A percentile compares a stretch with the other conserved stretches of the same genome.
Conservation (phyloP, 768 basidiomycete genomes). For the Clitopilus hobsonii region DNA sequence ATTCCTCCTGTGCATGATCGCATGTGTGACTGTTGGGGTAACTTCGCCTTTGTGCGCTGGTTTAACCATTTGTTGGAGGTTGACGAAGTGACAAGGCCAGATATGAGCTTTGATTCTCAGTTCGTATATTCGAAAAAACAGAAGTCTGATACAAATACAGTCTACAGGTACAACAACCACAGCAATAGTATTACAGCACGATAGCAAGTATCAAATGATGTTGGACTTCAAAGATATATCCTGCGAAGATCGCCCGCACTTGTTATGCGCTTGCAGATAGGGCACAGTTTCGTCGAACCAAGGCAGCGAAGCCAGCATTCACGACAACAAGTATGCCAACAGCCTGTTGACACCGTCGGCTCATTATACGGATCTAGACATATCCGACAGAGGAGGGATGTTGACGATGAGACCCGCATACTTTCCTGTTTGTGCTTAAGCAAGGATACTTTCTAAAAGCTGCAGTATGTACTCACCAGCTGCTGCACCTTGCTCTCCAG, state of each 20-base stretch:
- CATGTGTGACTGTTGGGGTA: slow-evolving; percentile 31
- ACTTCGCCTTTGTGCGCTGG: slow-evolving; percentile 39
- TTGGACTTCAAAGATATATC: slow-evolving; percentile 48
- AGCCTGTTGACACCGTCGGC: slow-evolving; percentile 77
- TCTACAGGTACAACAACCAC: slow-evolving; percentile 2
- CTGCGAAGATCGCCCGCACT: slow-evolving; percentile 69
- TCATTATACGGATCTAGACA: slow-evolving; percentile 77
- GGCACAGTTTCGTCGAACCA: slow-evolving; percentile 77
- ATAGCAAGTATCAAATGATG: slow-evolving; percentile 21
- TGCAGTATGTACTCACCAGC: slow-evolving; percentile 36
- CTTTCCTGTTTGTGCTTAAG: slow-evolving; percentile 33
- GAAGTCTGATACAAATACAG: neutral
- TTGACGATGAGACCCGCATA: slow-evolving; percentile 32
- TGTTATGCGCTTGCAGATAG: slow-evolving; percentile 86
- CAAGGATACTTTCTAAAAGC: neutral
- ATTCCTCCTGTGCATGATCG: slow-evolving; percentile 13
- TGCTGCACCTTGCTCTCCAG: slow-evolving; percentile 59
- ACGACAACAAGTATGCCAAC: slow-evolving; percentile 84
- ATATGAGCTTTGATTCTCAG: slow-evolving; percentile 53
- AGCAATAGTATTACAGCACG: slow-evolving; percentile 2
- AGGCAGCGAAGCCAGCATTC: slow-evolving; percentile 85
- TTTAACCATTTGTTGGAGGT: slow-evolving; percentile 36
- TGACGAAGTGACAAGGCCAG: slow-evolving; percentile 84
- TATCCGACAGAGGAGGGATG: slow-evolving; percentile 60
- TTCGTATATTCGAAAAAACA: neutral